Percentiles rank a stretch among this genome's conserved stretches.
phyloP scores from a whole-genome alignment of 768 basidiomycete genomes.

The Tylopilus cervinicoccineus region DNA sequence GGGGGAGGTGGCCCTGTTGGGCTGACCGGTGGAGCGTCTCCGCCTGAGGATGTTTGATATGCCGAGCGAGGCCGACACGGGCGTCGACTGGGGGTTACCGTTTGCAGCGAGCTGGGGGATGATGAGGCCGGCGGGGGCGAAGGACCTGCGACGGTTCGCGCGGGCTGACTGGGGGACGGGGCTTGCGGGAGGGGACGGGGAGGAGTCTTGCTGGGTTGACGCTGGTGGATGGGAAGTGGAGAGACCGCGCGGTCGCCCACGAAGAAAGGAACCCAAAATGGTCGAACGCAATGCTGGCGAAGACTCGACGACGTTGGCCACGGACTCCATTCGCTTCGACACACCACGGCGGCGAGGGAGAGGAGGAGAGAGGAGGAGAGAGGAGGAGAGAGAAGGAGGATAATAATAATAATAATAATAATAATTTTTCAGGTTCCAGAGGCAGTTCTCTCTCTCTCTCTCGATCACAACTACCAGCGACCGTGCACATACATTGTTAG shows the following conservation, averaged over 20 bases:
- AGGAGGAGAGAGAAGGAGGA: too few species aligned
- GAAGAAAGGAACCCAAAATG: slow-evolving; percentile 70
- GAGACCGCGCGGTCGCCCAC: slow-evolving; percentile 63
- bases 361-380: background rate
- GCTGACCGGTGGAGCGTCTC: slow-evolving; percentile 59
- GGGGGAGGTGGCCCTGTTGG: slow-evolving; percentile 24
- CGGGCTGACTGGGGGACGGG: slow-evolving; percentile 33
- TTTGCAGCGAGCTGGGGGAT: slow-evolving; percentile 34
- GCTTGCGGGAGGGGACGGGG: slow-evolving; percentile 43
- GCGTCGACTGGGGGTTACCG: slow-evolving; percentile 23
- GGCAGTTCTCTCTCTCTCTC: too few species aligned
- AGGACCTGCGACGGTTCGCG: slow-evolving; percentile 36
- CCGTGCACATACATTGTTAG: too few species aligned
- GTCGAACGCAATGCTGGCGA: slow-evolving; percentile 44
- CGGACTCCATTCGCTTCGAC: slow-evolving; percentile 10
- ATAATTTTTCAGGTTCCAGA: slow-evolving; percentile 4
- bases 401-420: background rate
- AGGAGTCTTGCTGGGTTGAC: slow-evolving; percentile 25
- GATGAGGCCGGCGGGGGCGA: slow-evolving; percentile 34
- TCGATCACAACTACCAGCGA: too few species aligned
- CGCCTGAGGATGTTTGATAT: slow-evolving; percentile 63
- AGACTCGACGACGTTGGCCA: slow-evolving; percentile 24
- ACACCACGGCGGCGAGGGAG: background rate
- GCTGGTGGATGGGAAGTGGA: slow-evolving; percentile 50
- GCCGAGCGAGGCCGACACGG: slow-evolving; percentile 33